phyloP scores from a whole-genome alignment of 768 basidiomycete genomes.

The Boletus patriciae region DNA sequence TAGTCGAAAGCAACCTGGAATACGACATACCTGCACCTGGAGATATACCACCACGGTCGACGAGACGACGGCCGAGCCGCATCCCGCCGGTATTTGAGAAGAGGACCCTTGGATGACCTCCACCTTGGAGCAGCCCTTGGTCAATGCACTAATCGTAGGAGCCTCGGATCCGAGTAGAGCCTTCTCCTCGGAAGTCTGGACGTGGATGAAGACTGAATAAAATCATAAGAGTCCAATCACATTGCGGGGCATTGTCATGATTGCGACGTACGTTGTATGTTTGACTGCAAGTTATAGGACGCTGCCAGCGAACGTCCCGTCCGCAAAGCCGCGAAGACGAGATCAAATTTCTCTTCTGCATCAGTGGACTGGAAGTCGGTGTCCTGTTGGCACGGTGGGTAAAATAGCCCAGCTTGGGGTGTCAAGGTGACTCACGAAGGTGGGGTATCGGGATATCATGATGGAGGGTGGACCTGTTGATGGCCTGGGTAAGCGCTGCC shows the following conservation, averaged over 20 bases:
- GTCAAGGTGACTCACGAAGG: slow-evolving; percentile 52
- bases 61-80: slow-evolving; percentile 80
- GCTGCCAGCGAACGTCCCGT: slow-evolving; percentile 53
- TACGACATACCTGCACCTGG: slow-evolving; percentile 70
- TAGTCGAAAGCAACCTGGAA: background rate
- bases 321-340: slow-evolving; percentile 77
- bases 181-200: slow-evolving; percentile 61
- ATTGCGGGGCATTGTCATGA: background rate
- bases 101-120: slow-evolving; percentile 59
- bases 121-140: slow-evolving; percentile 83
- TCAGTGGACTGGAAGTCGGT: slow-evolving; percentile 58
- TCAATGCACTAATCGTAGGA: slow-evolving; percentile 74
- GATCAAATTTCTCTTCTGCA: slow-evolving; percentile 83
- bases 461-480: slow-evolving; percentile 82
- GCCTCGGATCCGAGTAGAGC: slow-evolving; percentile 69
- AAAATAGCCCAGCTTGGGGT: background rate
- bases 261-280: slow-evolving; percentile 44
- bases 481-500: slow-evolving; percentile 92
- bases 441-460: slow-evolving; percentile 86
- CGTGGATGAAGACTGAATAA: slow-evolving; percentile 65
- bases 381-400: slow-evolving; percentile 44
- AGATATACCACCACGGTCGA: slow-evolving; percentile 75
- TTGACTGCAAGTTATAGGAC: slow-evolving; percentile 82
- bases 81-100: slow-evolving; percentile 73
- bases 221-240: background rate